phyloP scores from a whole-genome alignment of 441 rosid genomes.

The Syzygium malaccense region DNA sequence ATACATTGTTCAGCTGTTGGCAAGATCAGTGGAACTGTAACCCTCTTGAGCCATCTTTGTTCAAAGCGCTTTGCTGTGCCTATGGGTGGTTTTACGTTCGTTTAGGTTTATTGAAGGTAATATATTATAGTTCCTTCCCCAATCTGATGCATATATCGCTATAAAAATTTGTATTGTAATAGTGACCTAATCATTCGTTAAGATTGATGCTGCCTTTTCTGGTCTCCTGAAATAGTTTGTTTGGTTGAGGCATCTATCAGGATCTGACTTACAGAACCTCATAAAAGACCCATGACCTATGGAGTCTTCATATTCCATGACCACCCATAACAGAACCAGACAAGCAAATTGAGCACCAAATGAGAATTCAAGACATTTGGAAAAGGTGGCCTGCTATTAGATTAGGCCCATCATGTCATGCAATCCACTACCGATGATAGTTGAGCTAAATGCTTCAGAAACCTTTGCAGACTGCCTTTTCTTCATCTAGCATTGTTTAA shows the following conservation, averaged over 20 bases:
- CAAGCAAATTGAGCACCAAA: not conserved
- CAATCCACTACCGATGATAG: not conserved
- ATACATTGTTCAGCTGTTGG: conserved; percentile 58
- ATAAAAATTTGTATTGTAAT: not conserved
- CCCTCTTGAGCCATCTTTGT: conserved; percentile 42
- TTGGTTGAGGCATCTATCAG: not conserved
- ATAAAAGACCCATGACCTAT: not conserved
- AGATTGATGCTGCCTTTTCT: not conserved
- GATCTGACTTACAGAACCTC: not conserved
- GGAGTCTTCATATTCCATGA: not conserved
- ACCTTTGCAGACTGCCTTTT: not conserved
- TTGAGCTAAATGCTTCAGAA: not conserved
- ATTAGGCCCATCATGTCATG: not conserved
- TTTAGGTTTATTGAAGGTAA: conserved; percentile 83
- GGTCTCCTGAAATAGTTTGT: not conserved
- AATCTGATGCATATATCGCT: not conserved
- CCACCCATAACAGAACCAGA: not conserved
- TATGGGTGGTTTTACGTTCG: conserved; percentile 81
- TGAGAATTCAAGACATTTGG: not conserved
- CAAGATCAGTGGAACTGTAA: conserved; percentile 33
- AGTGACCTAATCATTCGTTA: not conserved
- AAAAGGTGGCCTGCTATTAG: not conserved
- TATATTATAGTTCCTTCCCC: not conserved
- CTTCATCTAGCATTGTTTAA: not conserved
- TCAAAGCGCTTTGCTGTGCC: conserved; percentile 65